Percentiles rank a stretch among this genome's conserved stretches.
These are phyloP conservation scores for Cymbopogon citratus DNA, from an alignment of 176 grass and related monocot genomes.

Conservation along the genomic window DNA sequence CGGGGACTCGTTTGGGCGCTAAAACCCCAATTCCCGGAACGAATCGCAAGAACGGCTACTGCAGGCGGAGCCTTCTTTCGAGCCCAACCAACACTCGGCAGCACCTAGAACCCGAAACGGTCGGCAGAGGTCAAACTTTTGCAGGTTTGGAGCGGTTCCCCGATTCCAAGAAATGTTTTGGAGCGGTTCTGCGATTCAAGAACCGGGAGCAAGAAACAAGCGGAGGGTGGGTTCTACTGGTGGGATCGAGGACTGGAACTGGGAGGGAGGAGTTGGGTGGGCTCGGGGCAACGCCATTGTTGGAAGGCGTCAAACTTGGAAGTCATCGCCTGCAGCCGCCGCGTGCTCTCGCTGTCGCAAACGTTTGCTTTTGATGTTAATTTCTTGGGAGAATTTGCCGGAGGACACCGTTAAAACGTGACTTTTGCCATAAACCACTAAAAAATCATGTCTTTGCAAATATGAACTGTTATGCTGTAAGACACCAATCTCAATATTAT, in stretches of 20 bases:
- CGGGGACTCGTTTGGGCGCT: not conserved
- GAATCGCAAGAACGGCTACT: not conserved
- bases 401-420: too few species aligned
- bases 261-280: not conserved
- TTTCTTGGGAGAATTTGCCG: too few species aligned
- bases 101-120: not conserved
- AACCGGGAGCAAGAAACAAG: not conserved
- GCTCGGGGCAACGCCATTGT: not conserved
- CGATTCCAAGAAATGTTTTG: not conserved
- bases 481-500: too few species aligned
- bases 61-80: not conserved
- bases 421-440: too few species aligned
- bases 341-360: not conserved
- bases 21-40: not conserved
- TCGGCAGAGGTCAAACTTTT: not conserved
- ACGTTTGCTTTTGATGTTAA: not conserved
- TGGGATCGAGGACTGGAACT: not conserved
- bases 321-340: not conserved
- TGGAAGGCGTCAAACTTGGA: conserved; percentile 28
- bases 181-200: not conserved
- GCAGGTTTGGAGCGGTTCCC: not conserved
- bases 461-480: too few species aligned
- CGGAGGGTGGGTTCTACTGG: not conserved
- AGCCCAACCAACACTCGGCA: not conserved
- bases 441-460: too few species aligned